Conservation (phyloP, 495 filamentous ascomycete genomes). For the Trichodelitschia bisporula region DNA sequence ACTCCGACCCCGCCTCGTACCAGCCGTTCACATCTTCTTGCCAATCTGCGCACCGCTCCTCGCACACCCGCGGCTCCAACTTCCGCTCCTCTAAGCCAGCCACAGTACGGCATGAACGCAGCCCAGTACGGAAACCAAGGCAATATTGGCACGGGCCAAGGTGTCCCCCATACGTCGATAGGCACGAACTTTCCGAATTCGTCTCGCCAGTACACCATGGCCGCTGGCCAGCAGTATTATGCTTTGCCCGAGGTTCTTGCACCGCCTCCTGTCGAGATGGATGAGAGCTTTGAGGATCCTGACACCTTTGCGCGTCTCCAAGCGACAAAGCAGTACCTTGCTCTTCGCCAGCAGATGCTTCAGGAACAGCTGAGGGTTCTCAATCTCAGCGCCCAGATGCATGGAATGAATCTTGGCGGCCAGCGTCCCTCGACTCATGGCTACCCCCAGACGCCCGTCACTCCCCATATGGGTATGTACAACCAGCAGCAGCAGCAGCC, state of each 20-base stretch:
- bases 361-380: constrained; percentile 30
- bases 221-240: constrained; percentile 33
- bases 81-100: constrained; percentile 32
- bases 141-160: constrained; percentile 19
- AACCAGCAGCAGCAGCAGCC: constrained; percentile 50
- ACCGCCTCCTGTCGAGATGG: constrained; percentile 46
- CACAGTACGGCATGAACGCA: constrained; percentile 24
- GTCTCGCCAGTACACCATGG: constrained; percentile 21
- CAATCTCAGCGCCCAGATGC: constrained; percentile 44
- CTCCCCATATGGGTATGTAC: constrained; percentile 29
- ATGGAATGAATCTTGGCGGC: constrained; percentile 35
- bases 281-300: constrained; percentile 50
- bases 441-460: constrained; percentile 16
- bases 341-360: constrained; percentile 69
- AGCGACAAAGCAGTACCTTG: constrained; percentile 62
- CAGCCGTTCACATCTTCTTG: constrained; percentile 82
- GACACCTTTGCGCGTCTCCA: constrained; percentile 60
- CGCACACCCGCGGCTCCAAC: constrained; percentile 52
- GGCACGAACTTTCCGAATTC: constrained; percentile 27
- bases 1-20: constrained; percentile 68
- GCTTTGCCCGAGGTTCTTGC: constrained; percentile 58
- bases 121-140: constrained; percentile 18
- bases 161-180: constrained; percentile 34
- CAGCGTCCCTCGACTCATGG: constrained; percentile 14
- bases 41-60: constrained; percentile 77